A percentile compares a stretch with the other conserved stretches of the same genome.
phyloP scores from a whole-genome alignment of 2,329 filamentous ascomycete genomes.

The Piedraia hortae region DNA sequence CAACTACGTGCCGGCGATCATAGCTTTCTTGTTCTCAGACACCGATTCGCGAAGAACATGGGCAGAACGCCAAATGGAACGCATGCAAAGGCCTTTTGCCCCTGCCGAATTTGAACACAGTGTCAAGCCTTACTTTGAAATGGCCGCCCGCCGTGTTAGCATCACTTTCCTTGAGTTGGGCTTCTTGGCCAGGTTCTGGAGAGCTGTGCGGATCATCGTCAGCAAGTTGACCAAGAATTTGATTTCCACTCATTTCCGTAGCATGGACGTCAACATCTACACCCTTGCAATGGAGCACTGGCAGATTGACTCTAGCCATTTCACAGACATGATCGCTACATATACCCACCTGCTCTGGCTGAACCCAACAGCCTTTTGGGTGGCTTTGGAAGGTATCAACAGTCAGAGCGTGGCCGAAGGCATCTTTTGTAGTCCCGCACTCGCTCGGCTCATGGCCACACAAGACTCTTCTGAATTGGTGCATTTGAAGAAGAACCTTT shows the following conservation, averaged over 20 bases:
- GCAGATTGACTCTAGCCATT: constrained; percentile 21
- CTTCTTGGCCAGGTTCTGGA: constrained; percentile 50
- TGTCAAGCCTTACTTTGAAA: constrained; percentile 43
- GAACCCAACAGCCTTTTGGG: constrained; percentile 62
- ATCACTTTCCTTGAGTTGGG: constrained; percentile 23
- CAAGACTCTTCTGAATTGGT: constrained; percentile 24
- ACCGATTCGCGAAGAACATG: constrained; percentile 37
- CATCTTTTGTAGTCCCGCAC: constrained; percentile 44
- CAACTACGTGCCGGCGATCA: constrained; percentile 54
- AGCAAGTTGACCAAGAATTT: constrained; percentile 42
- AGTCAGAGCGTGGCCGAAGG: constrained; percentile 61
- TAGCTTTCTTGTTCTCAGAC: constrained; percentile 54
- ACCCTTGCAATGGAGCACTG: constrained; percentile 37
- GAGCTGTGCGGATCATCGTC: constrained; percentile 47
- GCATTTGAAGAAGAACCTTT: constrained; percentile 34
- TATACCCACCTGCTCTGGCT: constrained; percentile 46
- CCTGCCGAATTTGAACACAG: constrained; percentile 66
- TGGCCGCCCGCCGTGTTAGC: constrained; percentile 35
- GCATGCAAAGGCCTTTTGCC: constrained; percentile 34
- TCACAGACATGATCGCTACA: constrained; percentile 41
- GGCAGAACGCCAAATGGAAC: constrained; percentile 40
- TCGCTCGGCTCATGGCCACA: constrained; percentile 31
- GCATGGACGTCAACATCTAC: constrained; percentile 44
- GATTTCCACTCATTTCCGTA: constrained; percentile 51
- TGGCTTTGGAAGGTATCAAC: constrained; percentile 55